Conservation (phyloP, 1,284 basidiomycete species). For the Mycosarcoma maydis region DNA sequence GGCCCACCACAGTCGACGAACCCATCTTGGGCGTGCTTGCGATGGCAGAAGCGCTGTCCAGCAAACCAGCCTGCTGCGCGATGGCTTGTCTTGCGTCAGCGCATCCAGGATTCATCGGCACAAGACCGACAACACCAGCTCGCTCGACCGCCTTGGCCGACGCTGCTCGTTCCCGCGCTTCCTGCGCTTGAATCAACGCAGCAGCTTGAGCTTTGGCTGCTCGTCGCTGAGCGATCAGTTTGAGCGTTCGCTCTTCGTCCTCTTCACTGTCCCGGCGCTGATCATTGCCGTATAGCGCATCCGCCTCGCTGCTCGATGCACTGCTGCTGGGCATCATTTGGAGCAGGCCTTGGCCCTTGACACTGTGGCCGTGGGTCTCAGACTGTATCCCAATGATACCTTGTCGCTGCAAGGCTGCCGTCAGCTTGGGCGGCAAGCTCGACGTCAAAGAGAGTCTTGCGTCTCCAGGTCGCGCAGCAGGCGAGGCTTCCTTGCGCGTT, state of each 20-base stretch:
- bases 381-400: slow-evolving; percentile 45
- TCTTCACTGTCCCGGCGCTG: slow-evolving; percentile 45
- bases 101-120: slow-evolving; percentile 17
- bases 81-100: slow-evolving; percentile 50
- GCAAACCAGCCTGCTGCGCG: slow-evolving; percentile 20
- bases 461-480: slow-evolving; percentile 3
- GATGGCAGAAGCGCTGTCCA: neutral
- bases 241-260: slow-evolving; percentile 63
- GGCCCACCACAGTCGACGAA: slow-evolving; percentile 24
- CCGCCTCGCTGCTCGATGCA: slow-evolving; percentile 47
- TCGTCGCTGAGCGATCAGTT: slow-evolving; percentile 57
- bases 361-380: slow-evolving; percentile 2
- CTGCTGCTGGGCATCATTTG: slow-evolving; percentile 63
- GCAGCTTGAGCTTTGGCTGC: slow-evolving; percentile 43
- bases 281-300: slow-evolving; percentile 8
- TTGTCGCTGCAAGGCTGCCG: slow-evolving; percentile 38
- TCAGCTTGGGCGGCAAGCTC: slow-evolving; percentile 39
- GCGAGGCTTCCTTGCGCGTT: slow-evolving; percentile 12
- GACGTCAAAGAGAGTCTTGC: slow-evolving; percentile 24
- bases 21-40: slow-evolving; percentile 9
- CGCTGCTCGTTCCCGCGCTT: slow-evolving; percentile 14
- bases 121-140: slow-evolving; percentile 1
- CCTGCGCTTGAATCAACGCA: slow-evolving; percentile 21
- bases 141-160: neutral
- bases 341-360: slow-evolving; percentile 32